phyloP scores from a whole-genome alignment of 1,284 basidiomycete genomes.

The Sporisorium iseilematis-ciliati region DNA sequence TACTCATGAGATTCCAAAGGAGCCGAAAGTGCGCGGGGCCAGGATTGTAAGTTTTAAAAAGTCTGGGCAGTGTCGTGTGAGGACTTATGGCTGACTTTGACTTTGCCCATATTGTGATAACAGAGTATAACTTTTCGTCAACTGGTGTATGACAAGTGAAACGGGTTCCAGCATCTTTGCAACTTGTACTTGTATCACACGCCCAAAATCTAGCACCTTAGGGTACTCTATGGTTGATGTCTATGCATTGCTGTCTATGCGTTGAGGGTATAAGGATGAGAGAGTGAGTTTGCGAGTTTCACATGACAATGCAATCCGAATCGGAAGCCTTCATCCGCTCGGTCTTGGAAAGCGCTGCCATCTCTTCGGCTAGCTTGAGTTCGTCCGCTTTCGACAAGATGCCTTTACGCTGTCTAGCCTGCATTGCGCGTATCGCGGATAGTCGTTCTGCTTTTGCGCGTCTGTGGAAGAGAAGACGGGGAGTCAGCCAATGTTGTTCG shows the following conservation, averaged over 20 bases:
- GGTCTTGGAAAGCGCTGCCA: conserved; percentile 46
- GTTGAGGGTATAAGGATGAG: conserved; percentile 5
- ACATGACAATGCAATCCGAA: conserved; percentile 49
- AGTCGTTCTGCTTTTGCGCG: conserved; percentile 55
- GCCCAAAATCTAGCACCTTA: not conserved
- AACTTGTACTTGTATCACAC: not conserved
- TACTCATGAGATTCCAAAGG: conserved; percentile 70
- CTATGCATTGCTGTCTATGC: not conserved
- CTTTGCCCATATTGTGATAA: not conserved
- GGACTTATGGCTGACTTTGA: not conserved
- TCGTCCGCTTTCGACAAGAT: conserved; percentile 54
- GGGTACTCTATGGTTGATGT: not conserved
- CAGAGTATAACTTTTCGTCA: conserved; percentile 59
- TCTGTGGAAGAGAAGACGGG: conserved; percentile 17
- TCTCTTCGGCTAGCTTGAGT: conserved; percentile 57
- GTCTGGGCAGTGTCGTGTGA: not conserved
- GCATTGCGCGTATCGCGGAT: conserved; percentile 56
- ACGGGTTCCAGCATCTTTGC: not conserved
- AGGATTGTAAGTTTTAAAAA: conserved; percentile 43
- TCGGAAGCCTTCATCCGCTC: conserved; percentile 35
- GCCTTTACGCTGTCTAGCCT: conserved; percentile 56
- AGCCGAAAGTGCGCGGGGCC: conserved; percentile 50
- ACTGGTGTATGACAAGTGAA: conserved; percentile 40
- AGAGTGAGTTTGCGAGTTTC: not conserved
- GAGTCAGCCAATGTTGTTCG: not conserved